Percentiles rank a stretch among this genome's conserved stretches.
These are phyloP conservation scores for Monosporascus ibericus DNA, from an alignment of 2,329 filamentous ascomycete species.

Conservation along the genomic window DNA sequence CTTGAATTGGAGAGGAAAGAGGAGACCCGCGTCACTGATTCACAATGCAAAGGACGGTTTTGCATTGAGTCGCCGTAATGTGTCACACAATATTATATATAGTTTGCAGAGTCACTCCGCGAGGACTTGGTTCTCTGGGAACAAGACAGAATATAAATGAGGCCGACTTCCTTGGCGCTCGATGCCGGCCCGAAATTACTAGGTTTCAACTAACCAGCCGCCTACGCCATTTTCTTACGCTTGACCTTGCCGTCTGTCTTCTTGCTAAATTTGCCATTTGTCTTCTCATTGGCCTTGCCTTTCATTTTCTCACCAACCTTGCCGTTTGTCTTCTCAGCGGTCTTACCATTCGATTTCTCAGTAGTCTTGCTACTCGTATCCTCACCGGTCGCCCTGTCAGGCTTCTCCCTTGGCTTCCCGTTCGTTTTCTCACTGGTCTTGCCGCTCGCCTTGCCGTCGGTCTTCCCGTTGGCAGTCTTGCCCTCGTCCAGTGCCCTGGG, in stretches of 20 bases:
- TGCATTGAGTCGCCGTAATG: too few relatives aligned
- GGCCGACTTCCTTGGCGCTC: too few relatives aligned
- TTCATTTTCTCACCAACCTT: constrained; percentile 24
- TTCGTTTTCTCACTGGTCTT: constrained; percentile 21
- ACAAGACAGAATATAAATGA: too few relatives aligned
- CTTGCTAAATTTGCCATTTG: neutral
- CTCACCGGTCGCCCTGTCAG: constrained; percentile 27
- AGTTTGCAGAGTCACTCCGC: too few relatives aligned
- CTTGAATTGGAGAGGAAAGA: too few relatives aligned
- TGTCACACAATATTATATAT: too few relatives aligned
- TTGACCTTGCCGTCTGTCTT: neutral
- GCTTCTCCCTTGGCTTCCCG: constrained; percentile 9
- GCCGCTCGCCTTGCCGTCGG: constrained; percentile 6
- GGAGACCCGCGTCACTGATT: too few relatives aligned
- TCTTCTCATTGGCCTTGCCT: neutral
- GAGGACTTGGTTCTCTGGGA: too few relatives aligned
- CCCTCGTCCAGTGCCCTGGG: constrained; percentile 51
- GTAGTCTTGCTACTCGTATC: constrained; percentile 15
- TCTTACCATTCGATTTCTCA: constrained; percentile 24
- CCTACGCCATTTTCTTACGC: neutral
- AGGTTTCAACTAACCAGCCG: neutral
- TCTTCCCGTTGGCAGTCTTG: constrained; percentile 23
- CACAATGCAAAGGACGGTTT: too few relatives aligned
- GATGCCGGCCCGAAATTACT: neutral
- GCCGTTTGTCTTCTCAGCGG: neutral